Percentiles rank a stretch among this genome's conserved stretches.
phyloP scores from a whole-genome alignment of 306 rosid genomes.

The Vicia faba region DNA sequence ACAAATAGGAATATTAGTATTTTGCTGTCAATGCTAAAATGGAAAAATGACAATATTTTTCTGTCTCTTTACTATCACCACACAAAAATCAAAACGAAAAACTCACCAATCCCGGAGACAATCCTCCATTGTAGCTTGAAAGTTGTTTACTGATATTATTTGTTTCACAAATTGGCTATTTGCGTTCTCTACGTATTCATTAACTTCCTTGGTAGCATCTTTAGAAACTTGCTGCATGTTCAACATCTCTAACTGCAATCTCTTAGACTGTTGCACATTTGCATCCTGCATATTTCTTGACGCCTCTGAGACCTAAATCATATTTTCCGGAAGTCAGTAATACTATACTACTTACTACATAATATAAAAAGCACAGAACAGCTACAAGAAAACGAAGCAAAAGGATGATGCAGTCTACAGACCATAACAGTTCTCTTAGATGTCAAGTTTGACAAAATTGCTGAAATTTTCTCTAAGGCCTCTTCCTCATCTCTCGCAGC shows the following conservation, averaged over 20 bases:
- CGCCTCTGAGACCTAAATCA: slow-evolving; percentile 70
- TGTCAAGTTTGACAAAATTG: slow-evolving; percentile 60
- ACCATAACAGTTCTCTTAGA: slow-evolving; percentile 71
- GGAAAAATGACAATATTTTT: not conserved
- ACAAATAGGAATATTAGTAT: not conserved
- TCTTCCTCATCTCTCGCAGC: slow-evolving; percentile 67
- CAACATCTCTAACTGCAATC: slow-evolving; percentile 57
- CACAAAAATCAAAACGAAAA: slow-evolving; percentile 1
- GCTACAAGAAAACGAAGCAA: slow-evolving; percentile 22
- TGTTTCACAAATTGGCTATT: slow-evolving; percentile 56
- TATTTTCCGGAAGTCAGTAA: slow-evolving; percentile 35
- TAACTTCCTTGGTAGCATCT: slow-evolving; percentile 56
- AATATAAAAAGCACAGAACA: not conserved
- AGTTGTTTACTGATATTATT: slow-evolving; percentile 50
- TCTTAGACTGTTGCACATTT: slow-evolving; percentile 51
- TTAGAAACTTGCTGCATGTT: slow-evolving; percentile 64
- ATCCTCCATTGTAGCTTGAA: slow-evolving; percentile 51
- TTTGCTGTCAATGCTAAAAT: not conserved
- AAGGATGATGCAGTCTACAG: slow-evolving; percentile 21
- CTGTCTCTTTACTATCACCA: not conserved
- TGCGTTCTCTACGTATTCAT: slow-evolving; percentile 47
- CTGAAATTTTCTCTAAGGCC: slow-evolving; percentile 65
- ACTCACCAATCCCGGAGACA: slow-evolving; percentile 68
- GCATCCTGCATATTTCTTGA: slow-evolving; percentile 58
- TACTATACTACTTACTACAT: not conserved